A percentile compares a stretch with the other conserved stretches of the same genome.
phyloP scores from a whole-genome alignment of 108 stramenopile genomes.

The Seminavis robusta region DNA sequence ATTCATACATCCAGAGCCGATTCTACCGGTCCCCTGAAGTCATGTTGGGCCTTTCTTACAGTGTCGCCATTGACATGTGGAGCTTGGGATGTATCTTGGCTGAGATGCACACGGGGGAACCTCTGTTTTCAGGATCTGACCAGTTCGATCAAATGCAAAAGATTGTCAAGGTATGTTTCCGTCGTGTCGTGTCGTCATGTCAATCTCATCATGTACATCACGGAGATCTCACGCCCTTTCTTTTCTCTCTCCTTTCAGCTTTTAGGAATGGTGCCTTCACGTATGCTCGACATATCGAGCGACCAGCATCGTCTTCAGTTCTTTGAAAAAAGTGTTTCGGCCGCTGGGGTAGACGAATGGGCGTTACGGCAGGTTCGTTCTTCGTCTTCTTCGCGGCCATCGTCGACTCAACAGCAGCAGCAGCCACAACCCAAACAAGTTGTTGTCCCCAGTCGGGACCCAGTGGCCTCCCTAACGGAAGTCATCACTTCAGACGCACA shows the following conservation, averaged over 20 bases:
- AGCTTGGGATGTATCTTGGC: slow-evolving; percentile 97
- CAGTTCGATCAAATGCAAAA: slow-evolving; percentile 97
- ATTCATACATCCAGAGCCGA: slow-evolving; percentile 98
- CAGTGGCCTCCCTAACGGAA: slow-evolving; percentile 66
- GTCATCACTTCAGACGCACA: slow-evolving; percentile 64
- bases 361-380: slow-evolving; percentile 38
- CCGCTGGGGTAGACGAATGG: slow-evolving; percentile 45
- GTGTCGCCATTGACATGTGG: slow-evolving; percentile 98
- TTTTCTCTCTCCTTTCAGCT: slow-evolving; percentile 26
- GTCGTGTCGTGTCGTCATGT: not conserved
- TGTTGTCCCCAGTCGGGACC: slow-evolving; percentile 63
- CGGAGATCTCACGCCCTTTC: no score
- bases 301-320: slow-evolving; percentile 74
- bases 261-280: slow-evolving; percentile 86
- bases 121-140: slow-evolving; percentile 94
- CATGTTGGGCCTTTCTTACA: slow-evolving; percentile 94
- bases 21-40: slow-evolving; percentile 99
- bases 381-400: slow-evolving; percentile 18
- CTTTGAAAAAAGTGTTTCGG: slow-evolving; percentile 52
- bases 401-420: slow-evolving; percentile 9
- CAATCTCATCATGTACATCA: not conserved
- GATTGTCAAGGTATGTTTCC: slow-evolving; percentile 81
- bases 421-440: slow-evolving; percentile 14
- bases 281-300: slow-evolving; percentile 70
- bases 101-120: slow-evolving; percentile 98